Evolutionary conservation across 441 rosid species (phyloP), one percentile per base, ranked within the genome.

Genomic region (Geranium incanum): DNA sequence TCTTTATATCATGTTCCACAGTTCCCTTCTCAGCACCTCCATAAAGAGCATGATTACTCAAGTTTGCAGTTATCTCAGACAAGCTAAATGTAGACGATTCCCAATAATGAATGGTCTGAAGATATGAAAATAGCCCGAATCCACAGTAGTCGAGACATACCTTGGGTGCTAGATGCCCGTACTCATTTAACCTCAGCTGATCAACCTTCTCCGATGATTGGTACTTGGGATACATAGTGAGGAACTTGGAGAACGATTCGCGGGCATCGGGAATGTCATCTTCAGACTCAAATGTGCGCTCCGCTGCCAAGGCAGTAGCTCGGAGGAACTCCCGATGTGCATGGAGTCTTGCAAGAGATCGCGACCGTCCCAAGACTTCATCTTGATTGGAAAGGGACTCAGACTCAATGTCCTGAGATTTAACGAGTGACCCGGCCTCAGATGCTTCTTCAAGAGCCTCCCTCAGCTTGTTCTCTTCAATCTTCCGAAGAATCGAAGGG

Each of bases 141-240:
- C 99, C 99, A 79, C 97, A 92, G 76, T 90, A 92, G 81, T 94
- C 99, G 77, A 94, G 99, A 82, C 99, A 94, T 85, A 94, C 97
- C 97, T 94, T 94, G 4, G 92, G 88, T 18, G 86, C 81, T 71
- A 95, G 81, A 77, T 92, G 97, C 13, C 84, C 82, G 74, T 94
- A 94, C 76, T 94, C 99, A 67, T 84, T 82, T 36, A 81, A 79
- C 82, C 99, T 89, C 41, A 94, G 79, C 81, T 89, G 83, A 77
- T 94, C 97, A 72, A 92, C 82, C 77, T 87, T 92, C 74, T 85
- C 90, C 0, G 97, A 89, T 62, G 95, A 85, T 77, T 82, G 80
- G 72, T 88, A 94, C 78, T 90, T 84, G 0, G 99, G 99, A 70
- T 92, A 94, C 99, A 94, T 92, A 13, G 71, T 74, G 48, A 89